A percentile compares a stretch with the other conserved stretches of the same genome.
These are phyloP conservation scores for Curvularia sp. DNA, from an alignment of 2,329 filamentous ascomycete genomes.

Conservation along the genomic window DNA sequence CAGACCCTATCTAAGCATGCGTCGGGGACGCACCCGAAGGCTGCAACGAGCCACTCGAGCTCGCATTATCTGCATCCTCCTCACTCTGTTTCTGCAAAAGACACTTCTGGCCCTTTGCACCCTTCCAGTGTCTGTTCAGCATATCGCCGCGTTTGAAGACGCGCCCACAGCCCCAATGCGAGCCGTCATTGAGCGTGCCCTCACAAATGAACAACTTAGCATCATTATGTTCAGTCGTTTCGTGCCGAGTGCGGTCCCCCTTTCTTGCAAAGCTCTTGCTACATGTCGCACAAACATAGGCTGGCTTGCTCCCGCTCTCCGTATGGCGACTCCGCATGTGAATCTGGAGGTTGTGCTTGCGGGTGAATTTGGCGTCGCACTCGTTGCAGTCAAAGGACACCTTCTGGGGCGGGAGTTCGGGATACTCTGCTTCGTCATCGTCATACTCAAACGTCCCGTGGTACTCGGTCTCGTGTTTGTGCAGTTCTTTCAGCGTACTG, in stretches of 20 bases:
- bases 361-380: conserved; percentile 14
- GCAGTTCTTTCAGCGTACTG: conserved; percentile 7
- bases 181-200: conserved; percentile 17
- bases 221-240: conserved; percentile 11
- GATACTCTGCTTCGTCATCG: conserved; percentile 14
- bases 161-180: conserved; percentile 22
- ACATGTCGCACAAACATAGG: conserved; percentile 12
- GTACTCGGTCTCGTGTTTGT: conserved; percentile 13
- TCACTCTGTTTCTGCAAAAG: conserved; percentile 9
- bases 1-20: neutral
- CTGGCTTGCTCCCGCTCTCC: neutral
- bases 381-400: conserved; percentile 9
- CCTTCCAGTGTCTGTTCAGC: conserved; percentile 21
- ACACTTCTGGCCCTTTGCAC: conserved; percentile 18
- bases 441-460: conserved; percentile 10
- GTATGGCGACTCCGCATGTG: conserved; percentile 17
- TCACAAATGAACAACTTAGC: conserved; percentile 13
- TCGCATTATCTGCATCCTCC: conserved; percentile 7
- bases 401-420: conserved; percentile 4
- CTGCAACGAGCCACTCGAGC: neutral
- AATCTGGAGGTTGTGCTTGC: conserved; percentile 13
- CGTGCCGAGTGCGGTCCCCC: conserved; percentile 19
- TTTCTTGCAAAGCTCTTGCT: conserved; percentile 16
- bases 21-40: neutral
- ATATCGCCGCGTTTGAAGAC: conserved; percentile 18